Evolutionary conservation across 352 stramenopile genomes (phyloP).

Genomic region (Phytophthora megakarya): DNA sequence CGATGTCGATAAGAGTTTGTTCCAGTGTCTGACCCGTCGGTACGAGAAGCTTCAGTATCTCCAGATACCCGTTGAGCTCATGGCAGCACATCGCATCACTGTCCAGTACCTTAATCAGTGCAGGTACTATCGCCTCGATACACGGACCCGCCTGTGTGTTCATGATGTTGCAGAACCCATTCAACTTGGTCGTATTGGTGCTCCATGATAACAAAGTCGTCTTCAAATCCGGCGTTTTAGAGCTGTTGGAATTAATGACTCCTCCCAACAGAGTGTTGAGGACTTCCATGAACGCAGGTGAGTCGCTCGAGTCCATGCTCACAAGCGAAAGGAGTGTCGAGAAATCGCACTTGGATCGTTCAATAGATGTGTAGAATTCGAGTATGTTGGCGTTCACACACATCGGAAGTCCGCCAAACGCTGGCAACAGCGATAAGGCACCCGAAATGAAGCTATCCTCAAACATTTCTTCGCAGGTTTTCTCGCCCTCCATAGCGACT

Average conservation of each 20-base stretch:
- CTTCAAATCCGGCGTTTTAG: conserved; percentile 17
- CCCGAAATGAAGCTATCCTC: conserved; percentile 38
- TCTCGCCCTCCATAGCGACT: conserved; percentile 23
- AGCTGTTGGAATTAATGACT: conserved; percentile 19
- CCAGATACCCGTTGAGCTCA: conserved; percentile 48
- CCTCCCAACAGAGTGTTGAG: conserved; percentile 37
- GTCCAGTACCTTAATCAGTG: conserved; percentile 43
- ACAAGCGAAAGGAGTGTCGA: conserved; percentile 47
- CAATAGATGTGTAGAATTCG: conserved; percentile 37
- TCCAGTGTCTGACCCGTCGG: conserved; percentile 46
- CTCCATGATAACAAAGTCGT: conserved; percentile 44
- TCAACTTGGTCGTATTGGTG: conserved; percentile 37
- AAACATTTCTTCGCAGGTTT: conserved; percentile 39
- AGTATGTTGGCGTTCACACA: conserved; percentile 52
- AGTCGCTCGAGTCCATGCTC: conserved; percentile 22
- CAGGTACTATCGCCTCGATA: conserved; percentile 45
- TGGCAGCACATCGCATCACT: conserved; percentile 50
- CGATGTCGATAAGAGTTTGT: conserved; percentile 41
- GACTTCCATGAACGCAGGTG: conserved; percentile 47
- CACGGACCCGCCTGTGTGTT: conserved; percentile 51
- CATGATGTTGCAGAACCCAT: conserved; percentile 58
- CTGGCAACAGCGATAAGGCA: conserved; percentile 42
- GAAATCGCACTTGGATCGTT: conserved; percentile 37
- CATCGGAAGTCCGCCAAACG: conserved; percentile 38
- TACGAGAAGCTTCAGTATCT: conserved; percentile 48